Evolutionary conservation across 116 monocot species (phyloP).

Genomic region (Zostera marina): DNA sequence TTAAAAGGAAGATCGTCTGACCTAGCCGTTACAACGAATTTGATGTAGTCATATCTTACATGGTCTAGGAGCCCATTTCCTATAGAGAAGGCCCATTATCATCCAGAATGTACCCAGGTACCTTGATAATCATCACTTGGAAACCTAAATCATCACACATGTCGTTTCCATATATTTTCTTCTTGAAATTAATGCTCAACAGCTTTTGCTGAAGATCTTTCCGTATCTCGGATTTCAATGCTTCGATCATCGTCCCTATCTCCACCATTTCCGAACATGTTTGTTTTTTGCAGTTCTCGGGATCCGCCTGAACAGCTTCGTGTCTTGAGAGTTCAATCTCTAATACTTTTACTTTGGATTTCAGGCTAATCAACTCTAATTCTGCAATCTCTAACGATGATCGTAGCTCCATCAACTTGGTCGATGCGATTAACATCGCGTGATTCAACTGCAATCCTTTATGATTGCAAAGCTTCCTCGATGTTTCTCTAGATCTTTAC

Average conservation of each 20-base stretch:
- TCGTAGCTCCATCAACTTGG: conserved; percentile 27
- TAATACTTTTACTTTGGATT: conserved; percentile 35
- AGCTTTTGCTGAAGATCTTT: too few relatives aligned
- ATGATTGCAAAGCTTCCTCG: conserved; percentile 26
- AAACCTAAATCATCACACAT: too few relatives aligned
- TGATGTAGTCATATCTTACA: too few relatives aligned
- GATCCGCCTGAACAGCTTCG: conserved; percentile 26
- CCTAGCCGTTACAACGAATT: too few relatives aligned
- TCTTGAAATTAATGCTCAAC: too few relatives aligned
- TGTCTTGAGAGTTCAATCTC: conserved; percentile 36
- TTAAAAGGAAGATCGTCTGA: too few relatives aligned
- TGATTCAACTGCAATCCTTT: conserved; percentile 24
- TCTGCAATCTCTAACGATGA: conserved; percentile 25
- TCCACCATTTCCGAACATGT: conserved; percentile 21
- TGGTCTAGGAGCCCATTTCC: too few relatives aligned
- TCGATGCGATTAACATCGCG: conserved; percentile 18
- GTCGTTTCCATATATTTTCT: too few relatives aligned
- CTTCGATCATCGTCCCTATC: conserved; percentile 16
- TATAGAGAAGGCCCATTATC: too few relatives aligned
- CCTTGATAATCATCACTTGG: too few relatives aligned
- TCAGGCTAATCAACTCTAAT: conserved; percentile 28
- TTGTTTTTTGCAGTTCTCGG: conserved; percentile 15
- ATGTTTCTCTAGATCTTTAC: conserved; percentile 31
- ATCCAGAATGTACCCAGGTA: too few relatives aligned
- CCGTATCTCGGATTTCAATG: conserved; percentile 40